Evolutionary conservation across 2,329 filamentous ascomycete species (phyloP).

Genomic region (Paraphaeosphaeria sporulosa): DNA sequence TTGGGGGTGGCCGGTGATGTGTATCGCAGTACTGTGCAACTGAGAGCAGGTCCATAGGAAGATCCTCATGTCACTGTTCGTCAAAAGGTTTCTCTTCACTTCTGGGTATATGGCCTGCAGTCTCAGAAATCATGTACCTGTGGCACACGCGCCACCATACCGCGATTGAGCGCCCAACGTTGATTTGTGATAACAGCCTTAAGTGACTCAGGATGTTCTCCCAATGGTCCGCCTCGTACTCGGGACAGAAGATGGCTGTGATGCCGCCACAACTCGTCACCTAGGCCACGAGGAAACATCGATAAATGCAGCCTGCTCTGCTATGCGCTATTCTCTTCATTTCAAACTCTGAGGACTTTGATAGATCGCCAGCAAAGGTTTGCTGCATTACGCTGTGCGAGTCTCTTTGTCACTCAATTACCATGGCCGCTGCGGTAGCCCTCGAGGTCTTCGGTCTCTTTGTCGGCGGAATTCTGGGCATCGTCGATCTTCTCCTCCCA

Average conservation of each 20-base stretch:
- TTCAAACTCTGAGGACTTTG: background rate
- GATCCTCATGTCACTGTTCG: background rate
- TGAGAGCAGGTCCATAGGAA: background rate
- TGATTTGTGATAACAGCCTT: background rate
- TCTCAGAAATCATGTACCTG: background rate
- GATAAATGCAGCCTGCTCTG: background rate
- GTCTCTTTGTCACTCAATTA: background rate
- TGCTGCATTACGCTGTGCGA: background rate
- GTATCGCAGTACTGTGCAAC: background rate
- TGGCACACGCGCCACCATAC: background rate
- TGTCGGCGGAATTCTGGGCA: background rate
- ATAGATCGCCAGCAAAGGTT: background rate
- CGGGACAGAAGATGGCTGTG: background rate
- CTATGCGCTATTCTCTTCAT: background rate
- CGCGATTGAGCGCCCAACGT: background rate
- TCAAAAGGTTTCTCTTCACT: background rate
- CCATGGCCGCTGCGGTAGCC: constrained; percentile 5
- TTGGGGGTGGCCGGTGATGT: background rate
- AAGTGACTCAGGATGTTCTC: background rate
- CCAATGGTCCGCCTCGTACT: constrained; percentile 1
- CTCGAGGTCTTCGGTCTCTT: constrained; percentile 13
- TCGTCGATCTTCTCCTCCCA: constrained; percentile 11
- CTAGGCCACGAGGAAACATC: background rate
- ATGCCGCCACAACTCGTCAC: background rate
- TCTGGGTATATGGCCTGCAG: background rate